These are phyloP conservation scores for Kluyveromyces wickerhamii DNA, from an alignment of 805 yeast species.

Conservation along the genomic window DNA sequence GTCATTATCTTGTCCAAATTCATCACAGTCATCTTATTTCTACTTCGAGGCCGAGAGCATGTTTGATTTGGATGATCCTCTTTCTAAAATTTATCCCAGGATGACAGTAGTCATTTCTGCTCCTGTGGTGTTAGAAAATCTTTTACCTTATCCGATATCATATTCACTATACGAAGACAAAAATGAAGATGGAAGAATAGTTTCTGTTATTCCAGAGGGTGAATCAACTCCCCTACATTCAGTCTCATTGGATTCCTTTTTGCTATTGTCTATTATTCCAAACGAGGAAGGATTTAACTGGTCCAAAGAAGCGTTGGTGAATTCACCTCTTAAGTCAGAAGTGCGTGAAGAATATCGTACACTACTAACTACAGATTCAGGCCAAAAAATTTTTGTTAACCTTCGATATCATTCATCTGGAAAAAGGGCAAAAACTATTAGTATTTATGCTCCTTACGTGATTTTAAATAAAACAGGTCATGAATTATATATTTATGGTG, in stretches of 20 bases:
- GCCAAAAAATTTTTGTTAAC: slow-evolving; percentile 56
- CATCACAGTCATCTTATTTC: slow-evolving; percentile 39
- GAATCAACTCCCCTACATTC: slow-evolving; percentile 69
- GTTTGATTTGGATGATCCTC: slow-evolving; percentile 58
- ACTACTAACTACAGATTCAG: slow-evolving; percentile 48
- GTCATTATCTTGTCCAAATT: slow-evolving; percentile 53
- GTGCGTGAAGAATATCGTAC: slow-evolving; percentile 50
- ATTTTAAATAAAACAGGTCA: slow-evolving; percentile 73
- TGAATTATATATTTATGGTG: slow-evolving; percentile 50
- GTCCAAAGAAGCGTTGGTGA: slow-evolving; percentile 35
- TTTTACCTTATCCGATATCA: slow-evolving; percentile 72
- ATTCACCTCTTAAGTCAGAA: slow-evolving; percentile 44
- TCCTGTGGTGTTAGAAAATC: slow-evolving; percentile 77
- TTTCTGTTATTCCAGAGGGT: slow-evolving; percentile 54
- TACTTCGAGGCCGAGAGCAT: slow-evolving; percentile 68
- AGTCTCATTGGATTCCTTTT: slow-evolving; percentile 61
- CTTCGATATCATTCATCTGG: slow-evolving; percentile 54
- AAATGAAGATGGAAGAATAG: slow-evolving; percentile 59
- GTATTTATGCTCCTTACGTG: slow-evolving; percentile 78
- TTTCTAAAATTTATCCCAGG: slow-evolving; percentile 74
- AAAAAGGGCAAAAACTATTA: slow-evolving; percentile 49
- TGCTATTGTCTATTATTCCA: slow-evolving; percentile 64
- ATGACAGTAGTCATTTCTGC: slow-evolving; percentile 71
- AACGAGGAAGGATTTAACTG: slow-evolving; percentile 31
- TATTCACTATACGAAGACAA: slow-evolving; percentile 76